Evolutionary conservation across 257 asterid species (phyloP).

Genomic region (Henckelia pumila): DNA sequence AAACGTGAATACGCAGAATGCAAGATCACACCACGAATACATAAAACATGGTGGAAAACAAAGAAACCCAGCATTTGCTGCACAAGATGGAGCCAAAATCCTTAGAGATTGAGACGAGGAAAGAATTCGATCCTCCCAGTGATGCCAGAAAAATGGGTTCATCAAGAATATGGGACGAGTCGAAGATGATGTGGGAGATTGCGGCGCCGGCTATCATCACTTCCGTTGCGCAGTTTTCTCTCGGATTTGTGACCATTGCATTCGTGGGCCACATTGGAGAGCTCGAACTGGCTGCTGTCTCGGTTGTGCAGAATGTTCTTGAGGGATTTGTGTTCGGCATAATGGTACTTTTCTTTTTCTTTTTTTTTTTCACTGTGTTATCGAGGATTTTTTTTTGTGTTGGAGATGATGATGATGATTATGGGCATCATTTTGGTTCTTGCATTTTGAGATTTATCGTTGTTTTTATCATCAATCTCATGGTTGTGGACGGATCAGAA

Average conservation of each 20-base stretch:
- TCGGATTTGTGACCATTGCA: constrained; percentile 64
- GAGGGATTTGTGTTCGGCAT: constrained; percentile 79
- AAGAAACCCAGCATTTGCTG: constrained; percentile 29
- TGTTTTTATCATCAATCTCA: no score
- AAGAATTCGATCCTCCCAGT: not conserved
- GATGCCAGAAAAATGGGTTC: constrained; percentile 12
- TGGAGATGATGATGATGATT: not conserved
- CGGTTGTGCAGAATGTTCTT: constrained; percentile 74
- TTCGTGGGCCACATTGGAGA: constrained; percentile 79
- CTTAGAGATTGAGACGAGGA: constrained; percentile 30
- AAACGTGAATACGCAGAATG: no score
- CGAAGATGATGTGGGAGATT: constrained; percentile 66
- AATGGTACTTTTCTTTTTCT: constrained; percentile 41
- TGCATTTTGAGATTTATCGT: not conserved
- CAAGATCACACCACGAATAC: no score
- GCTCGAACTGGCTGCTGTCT: constrained; percentile 75
- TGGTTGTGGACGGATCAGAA: no score
- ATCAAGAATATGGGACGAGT: constrained; percentile 49
- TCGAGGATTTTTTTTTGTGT: not conserved
- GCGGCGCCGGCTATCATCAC: constrained; percentile 70
- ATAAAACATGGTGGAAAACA: constrained; percentile 12
- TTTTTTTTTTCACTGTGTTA: not conserved
- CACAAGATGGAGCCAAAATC: not conserved
- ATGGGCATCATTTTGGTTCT: not conserved
- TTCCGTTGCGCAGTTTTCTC: constrained; percentile 66